Percentiles rank a stretch among this genome's conserved stretches.
Conservation (phyloP, 1,284 basidiomycete species). For the Moesziomyces parantarcticus region DNA sequence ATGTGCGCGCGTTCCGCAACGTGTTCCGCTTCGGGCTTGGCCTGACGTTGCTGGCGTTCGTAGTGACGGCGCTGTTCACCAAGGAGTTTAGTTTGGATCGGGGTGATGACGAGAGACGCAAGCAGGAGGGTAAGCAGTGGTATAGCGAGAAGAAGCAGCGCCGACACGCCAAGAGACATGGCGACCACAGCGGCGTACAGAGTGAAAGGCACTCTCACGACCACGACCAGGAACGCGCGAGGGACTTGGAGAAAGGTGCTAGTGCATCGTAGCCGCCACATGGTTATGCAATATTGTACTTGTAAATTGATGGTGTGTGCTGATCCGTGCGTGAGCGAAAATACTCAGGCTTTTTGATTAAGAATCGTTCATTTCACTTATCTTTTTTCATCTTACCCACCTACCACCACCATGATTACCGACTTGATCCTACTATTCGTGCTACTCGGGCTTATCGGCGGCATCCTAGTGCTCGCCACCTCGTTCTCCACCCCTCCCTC, state of each 20-base stretch:
- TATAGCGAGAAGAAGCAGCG: constrained; percentile 37
- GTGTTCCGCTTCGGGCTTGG: constrained; percentile 70
- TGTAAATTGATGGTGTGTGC: too few relatives aligned
- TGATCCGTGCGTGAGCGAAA: too few relatives aligned
- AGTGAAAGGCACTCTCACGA: constrained; percentile 11
- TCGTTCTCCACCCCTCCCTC: neutral
- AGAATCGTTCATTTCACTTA: too few relatives aligned
- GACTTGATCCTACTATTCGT: neutral
- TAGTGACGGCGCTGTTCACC: constrained; percentile 71
- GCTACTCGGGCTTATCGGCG: neutral
- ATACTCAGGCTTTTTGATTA: too few relatives aligned
- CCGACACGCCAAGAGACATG: constrained; percentile 14
- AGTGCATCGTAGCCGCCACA: neutral
- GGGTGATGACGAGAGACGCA: constrained; percentile 72
- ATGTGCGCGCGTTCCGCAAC: constrained; percentile 73
- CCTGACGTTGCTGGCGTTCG: constrained; percentile 47
- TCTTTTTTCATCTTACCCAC: too few relatives aligned
- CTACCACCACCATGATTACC: neutral
- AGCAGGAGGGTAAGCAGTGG: constrained; percentile 68
- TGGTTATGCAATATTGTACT: too few relatives aligned
- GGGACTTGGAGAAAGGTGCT: constrained; percentile 9
- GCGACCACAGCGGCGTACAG: constrained; percentile 1
- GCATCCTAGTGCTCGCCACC: neutral
- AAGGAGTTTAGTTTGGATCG: constrained; percentile 74
- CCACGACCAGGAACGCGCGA: neutral